Evolutionary conservation across 345 rosid genomes (phyloP).

Genomic region (Populus davidiana): DNA sequence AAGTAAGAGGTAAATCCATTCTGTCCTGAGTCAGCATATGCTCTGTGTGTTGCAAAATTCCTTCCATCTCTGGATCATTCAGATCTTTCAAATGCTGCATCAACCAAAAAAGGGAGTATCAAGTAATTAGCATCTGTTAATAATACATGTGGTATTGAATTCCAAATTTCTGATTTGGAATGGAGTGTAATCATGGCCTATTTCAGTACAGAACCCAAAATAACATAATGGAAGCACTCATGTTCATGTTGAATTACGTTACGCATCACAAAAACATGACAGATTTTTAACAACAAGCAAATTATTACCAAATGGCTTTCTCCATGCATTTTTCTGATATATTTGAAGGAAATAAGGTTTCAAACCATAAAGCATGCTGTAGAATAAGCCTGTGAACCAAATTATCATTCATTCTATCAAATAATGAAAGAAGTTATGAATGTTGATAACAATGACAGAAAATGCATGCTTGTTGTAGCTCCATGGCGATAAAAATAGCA

Average conservation of each 20-base stretch:
- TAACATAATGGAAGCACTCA: neutral
- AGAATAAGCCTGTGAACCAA: neutral
- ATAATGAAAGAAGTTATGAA: neutral
- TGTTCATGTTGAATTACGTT: neutral
- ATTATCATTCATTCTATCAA: neutral
- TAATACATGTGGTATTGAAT: neutral
- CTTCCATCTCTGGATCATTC: slow-evolving; percentile 54
- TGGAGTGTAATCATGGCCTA: neutral
- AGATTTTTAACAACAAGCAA: neutral
- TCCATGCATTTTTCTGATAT: neutral
- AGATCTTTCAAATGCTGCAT: slow-evolving; percentile 71
- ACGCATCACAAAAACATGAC: neutral
- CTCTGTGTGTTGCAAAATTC: slow-evolving; percentile 59
- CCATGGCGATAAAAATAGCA: neutral
- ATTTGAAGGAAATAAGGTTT: neutral
- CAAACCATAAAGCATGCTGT: no score
- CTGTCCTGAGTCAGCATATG: slow-evolving; percentile 72
- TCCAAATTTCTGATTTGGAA: neutral
- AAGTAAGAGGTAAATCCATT: slow-evolving; percentile 75
- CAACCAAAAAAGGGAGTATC: neutral
- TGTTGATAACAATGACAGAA: neutral
- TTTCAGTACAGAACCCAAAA: neutral
- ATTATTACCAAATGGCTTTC: neutral
- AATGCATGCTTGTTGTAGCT: neutral
- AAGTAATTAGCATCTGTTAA: neutral